phyloP scores from a whole-genome alignment of 2,329 filamentous ascomycete genomes.

The Paraphoma sp. region DNA sequence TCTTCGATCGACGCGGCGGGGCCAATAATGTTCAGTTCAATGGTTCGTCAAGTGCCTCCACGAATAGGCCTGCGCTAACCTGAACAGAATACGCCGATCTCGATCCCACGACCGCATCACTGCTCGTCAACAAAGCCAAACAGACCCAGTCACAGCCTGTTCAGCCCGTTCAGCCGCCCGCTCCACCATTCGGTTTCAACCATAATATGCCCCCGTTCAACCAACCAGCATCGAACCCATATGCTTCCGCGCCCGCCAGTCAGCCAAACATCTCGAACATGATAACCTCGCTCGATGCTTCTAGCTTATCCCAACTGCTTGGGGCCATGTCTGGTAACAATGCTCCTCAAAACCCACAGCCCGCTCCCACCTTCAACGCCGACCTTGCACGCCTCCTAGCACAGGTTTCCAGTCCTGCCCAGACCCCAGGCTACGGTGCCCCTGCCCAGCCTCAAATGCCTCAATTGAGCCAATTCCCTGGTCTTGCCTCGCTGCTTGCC shows the following conservation, averaged over 20 bases:
- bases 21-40: constrained; percentile 80
- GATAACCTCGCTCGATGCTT: constrained; percentile 72
- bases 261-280: constrained; percentile 66
- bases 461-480: constrained; percentile 38
- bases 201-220: constrained; percentile 40
- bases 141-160: constrained; percentile 47
- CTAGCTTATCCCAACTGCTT: constrained; percentile 73
- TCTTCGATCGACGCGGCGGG: constrained; percentile 83
- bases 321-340: constrained; percentile 59
- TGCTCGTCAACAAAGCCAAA: constrained; percentile 79
- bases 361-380: constrained; percentile 38
- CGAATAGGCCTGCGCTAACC: constrained; percentile 22
- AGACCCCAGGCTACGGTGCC: constrained; percentile 29
- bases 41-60: constrained; percentile 47
- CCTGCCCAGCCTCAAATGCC: constrained; percentile 26
- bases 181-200: constrained; percentile 34
- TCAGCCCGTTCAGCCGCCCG: constrained; percentile 43
- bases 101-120: constrained; percentile 77
- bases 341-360: constrained; percentile 49
- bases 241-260: constrained; percentile 38
- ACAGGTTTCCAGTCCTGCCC: constrained; percentile 35
- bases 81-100: constrained; percentile 78
- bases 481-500: constrained; percentile 38
- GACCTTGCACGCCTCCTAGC: constrained; percentile 50
- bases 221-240: constrained; percentile 45